These are phyloP conservation scores for Aspergillus terreus DNA, from an alignment of 2,329 filamentous ascomycete genomes.

Conservation along the genomic window DNA sequence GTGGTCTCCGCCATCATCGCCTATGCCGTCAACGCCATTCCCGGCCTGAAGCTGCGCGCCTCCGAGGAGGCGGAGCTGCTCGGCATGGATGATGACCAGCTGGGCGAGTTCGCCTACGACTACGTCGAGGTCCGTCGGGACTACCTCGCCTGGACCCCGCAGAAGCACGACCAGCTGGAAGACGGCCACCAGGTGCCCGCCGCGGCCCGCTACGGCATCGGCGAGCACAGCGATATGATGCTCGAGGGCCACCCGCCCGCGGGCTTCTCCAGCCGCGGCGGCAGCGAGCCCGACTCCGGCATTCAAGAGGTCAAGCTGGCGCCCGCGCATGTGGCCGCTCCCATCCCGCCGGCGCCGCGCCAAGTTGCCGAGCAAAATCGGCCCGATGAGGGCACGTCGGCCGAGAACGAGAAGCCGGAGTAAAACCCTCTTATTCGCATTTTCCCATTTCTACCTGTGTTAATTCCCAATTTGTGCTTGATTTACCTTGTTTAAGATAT, in stretches of 20 bases:
- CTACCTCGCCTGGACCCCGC: conserved; percentile 49
- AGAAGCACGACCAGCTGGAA: conserved; percentile 40
- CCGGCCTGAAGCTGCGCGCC: conserved; percentile 66
- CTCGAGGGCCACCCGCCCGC: conserved; percentile 51
- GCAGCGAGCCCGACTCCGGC: conserved; percentile 25
- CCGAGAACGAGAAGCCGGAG: conserved; percentile 23
- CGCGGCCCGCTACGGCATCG: conserved; percentile 58
- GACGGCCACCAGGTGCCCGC: conserved; percentile 54
- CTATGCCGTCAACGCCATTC: conserved; percentile 67
- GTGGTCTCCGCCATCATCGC: conserved; percentile 65
- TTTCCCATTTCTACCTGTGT: conserved; percentile 7
- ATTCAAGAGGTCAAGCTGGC: conserved; percentile 30
- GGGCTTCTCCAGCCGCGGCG: conserved; percentile 27
- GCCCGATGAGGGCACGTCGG: conserved; percentile 11
- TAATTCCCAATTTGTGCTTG: conserved; percentile 6
- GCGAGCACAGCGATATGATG: conserved; percentile 59
- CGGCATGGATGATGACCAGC: conserved; percentile 55
- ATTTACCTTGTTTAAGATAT: conserved; percentile 21
- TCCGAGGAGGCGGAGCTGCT: conserved; percentile 65
- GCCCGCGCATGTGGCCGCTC: conserved; percentile 2
- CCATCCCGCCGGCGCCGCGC: conserved; percentile 20
- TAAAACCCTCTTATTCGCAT: conserved; percentile 3
- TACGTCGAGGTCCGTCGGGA: conserved; percentile 51
- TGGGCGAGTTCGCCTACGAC: conserved; percentile 51
- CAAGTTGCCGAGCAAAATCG: conserved; percentile 27